Base-by-base conservation (phyloP, 495 filamentous ascomycete genomes). In the Sabuloglossum arenarium region DNA sequence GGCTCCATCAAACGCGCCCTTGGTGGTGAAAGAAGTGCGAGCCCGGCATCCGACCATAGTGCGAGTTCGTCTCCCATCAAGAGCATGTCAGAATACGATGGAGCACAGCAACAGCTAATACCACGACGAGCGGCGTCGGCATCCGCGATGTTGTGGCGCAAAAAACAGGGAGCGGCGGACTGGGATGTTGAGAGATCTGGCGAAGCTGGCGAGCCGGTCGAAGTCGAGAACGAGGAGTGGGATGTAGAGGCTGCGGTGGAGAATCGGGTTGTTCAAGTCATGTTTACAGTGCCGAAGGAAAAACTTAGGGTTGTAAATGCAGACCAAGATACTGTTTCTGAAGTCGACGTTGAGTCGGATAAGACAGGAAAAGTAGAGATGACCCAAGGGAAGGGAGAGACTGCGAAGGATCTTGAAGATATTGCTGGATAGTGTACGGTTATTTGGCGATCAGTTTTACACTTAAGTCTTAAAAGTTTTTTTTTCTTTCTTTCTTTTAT, bases 241-340 rank as follows among this genome's bases (percentile, higher is more conserved):
- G 89, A 95, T 63, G 76, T 95, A 32, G 90, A 96, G 65, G 76
- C 76, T 46, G 86, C 86, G 6, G 83, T 84, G 1, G 81, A 89
- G 67, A 78, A 76, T 53, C 67, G 88, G 45, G 75, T 86, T 16
- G 89, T 97, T 58, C 90, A 97, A 69, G 78, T 93, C 59, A 93
- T 93, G 72, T 97, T 93, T 66, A 94, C 88, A 0, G 86, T 94
- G 56, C 90, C 90, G 50, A 84, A 79, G 65, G 82, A 88, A 69
- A 78, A 75, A 65, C 64, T 97, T 61, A 72, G 90, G 52, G 87
- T 97, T 12, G 88, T 95, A 9, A 97, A 97, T 69, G 78, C 72
- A 19, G 70, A 69, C 58, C 58, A 72, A 69, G 66, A 69, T 68
- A 14, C 29, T 2, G 34, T 43, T 8, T 29, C 25, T 10, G 54